Evolutionary conservation across 352 stramenopile species (phyloP), one percentile per base, ranked within the genome.

Genomic region (Globisporangium recalcitrans): DNA sequence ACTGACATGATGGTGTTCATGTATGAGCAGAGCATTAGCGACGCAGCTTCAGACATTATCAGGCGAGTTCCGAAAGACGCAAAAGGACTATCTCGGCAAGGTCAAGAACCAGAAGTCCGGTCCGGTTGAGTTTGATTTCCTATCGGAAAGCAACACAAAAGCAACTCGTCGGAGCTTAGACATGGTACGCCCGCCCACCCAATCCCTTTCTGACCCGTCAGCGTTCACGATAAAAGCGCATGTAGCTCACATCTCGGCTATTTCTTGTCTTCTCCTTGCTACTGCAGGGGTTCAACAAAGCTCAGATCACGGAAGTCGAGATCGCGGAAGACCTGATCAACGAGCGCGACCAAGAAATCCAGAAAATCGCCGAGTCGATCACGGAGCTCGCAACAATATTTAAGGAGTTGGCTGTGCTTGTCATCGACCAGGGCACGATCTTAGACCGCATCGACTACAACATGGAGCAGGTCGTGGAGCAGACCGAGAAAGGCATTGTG

Each of bases 381-480:
- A 97, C 99, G 66, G 98, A 99, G 75, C 77, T 99, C 19, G 96
- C 96, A 38, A 91, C 92, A 55, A 99, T 99, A 75, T 99, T 99
- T 87, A 99, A 99, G 74, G 98, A 99, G 77, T 79, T 99, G 10
- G 97, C 97, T 0, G 97, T 99, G 52, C 85, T 99, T 34, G 98
- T 99, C 19, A 99, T 99, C 78, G 98, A 99, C 77, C 97, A 99
- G 75, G 97, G 97, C 60, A 99, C 98, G 24, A 99, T 99, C 62
- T 82, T 99, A 19, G 98, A 99, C 82, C 92, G 98, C 32, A 99
- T 99, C 75, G 98, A 99, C 81, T 99, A 99, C 82, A 99, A 99
- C 76, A 99, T 99, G 97, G 97, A 99, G 73, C 94, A 99, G 59
- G 97, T 99, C 38, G 96, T 99, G 29, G 97, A 99, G 81, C 96